Base-by-base conservation (phyloP, 805 yeast species). In the Nakazawaea sp. region DNA sequence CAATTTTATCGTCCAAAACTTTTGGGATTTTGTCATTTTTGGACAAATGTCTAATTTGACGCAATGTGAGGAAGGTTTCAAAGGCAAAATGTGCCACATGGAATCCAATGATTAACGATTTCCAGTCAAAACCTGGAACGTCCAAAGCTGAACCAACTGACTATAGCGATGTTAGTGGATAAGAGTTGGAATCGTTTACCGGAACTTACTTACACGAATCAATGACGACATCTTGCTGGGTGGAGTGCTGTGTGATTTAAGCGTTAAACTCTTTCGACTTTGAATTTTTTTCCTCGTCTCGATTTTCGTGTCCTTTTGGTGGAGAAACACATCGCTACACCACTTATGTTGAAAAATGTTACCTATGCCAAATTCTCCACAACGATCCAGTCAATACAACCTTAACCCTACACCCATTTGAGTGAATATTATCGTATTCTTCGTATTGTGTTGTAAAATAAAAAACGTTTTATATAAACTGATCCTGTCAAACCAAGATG, bases 51-150 rank as follows among this genome's bases (percentile, higher is more conserved):
- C 66, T 69, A 55, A 81, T 83, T 57, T 92, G 97, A 50, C 97
- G 80, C 46, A 68, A 72, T 32, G 78, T 72, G 36, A 92, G 64
- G 53, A 80, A 81, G 4, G 81, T 68, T 48, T 86, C 92, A 55
- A 88, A 88, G 3, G 69, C 58, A 51, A 72, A 87, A 53, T 87
- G 83, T 23, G 83, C 84, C 12, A 81, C 64, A 4, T 94, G 71
- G 51, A 87, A 77, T 1, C 88, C 84, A 31, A 83, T 56, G 32
- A 90, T 74, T 30, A 89, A 64, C 10, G 68, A 50, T 53, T 86
- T 87, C 96, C 96, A 92, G 43, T 87, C 72, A 50, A 86, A 72
- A 12, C 69, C 67, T 3, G 92, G 80, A 33, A 61, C 64, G 53
- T 87, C 95, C 42, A 81, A 61, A 24, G 72, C 58, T 3, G 68